Percentiles rank a stretch among this genome's conserved stretches.
These are phyloP conservation scores for Clonostachys sp. DNA, from an alignment of 2,329 filamentous ascomycete genomes.

Conservation along the genomic window DNA sequence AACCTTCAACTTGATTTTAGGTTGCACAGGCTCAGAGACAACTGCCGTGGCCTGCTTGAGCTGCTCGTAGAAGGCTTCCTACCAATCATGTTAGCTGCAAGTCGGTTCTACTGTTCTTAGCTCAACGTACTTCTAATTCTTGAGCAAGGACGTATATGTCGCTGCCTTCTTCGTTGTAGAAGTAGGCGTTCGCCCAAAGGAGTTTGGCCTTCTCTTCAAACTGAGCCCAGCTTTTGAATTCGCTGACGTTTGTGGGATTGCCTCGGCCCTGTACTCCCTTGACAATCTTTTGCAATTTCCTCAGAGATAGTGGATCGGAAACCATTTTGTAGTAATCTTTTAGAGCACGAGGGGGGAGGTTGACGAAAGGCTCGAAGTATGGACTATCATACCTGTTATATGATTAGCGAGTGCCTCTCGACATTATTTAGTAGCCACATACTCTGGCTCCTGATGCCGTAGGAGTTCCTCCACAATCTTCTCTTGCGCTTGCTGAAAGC, in stretches of 20 bases:
- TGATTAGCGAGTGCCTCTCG: conserved; percentile 9
- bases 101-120: conserved; percentile 5
- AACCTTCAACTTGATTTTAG: conserved; percentile 79
- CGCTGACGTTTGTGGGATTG: conserved; percentile 55
- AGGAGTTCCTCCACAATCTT: conserved; percentile 76
- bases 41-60: conserved; percentile 67
- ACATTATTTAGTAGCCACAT: conserved; percentile 16
- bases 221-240: conserved; percentile 77
- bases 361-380: conserved; percentile 69
- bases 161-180: conserved; percentile 90
- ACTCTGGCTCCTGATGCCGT: conserved; percentile 63
- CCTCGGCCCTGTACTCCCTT: conserved; percentile 68
- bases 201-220: conserved; percentile 77
- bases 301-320: conserved; percentile 73
- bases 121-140: conserved; percentile 65
- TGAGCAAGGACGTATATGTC: conserved; percentile 74
- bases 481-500: conserved; percentile 81
- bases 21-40: conserved; percentile 67
- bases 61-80: conserved; percentile 66
- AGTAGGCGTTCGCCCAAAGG: conserved; percentile 83
- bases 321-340: conserved; percentile 88
- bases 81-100: not conserved
- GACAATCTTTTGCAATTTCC: conserved; percentile 71
- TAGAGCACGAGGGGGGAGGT: conserved; percentile 68
- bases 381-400: conserved; percentile 61